Base-by-base conservation (phyloP, 495 filamentous ascomycete genomes). In the Rusavskia elegans region DNA sequence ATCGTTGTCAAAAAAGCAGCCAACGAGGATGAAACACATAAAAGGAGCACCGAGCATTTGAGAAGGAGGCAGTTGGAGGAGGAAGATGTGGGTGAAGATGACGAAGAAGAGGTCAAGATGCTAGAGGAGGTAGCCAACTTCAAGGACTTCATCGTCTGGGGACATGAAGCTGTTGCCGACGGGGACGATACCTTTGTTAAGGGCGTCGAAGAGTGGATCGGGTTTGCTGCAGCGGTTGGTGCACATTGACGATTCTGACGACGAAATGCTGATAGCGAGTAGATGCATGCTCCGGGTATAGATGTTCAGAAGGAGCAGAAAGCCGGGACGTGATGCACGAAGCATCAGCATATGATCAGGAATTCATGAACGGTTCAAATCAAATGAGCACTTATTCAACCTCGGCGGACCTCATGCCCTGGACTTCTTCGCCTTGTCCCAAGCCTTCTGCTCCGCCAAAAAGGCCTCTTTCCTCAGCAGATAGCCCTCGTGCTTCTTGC, bases 141-240 rank as follows among this genome's bases (percentile, higher is more conserved):
- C 63, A 78, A 89, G 14, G 74, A 85, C 20, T 61, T 95, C 41
- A 65, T 87, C 14, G 74, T 95, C 21, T 97, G 90, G 90, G 84
- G 75, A 0, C 92, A 96, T 66, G 84, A 88, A 53, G 72, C 75
- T 49, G 57, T 77, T 41, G 83, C 84, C 23, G 74, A 81, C 19
- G 71, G 79, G 10, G 84, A 85, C 56, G 83, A 86, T 62, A 61
- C 71, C 1, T 89, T 86, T 61, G 81, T 78, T 11, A 77, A 80
- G 27, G 73, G 74, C 0, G 69, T 93, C 54, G 79, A 84, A 62
- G 90, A 97, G 66, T 96, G 89, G 90, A 65, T 96, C 57, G 70
- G 66, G 1, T 79, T 94, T 64, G 81, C 89, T 21, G 81, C 82
- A 57, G 69, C 68, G 55, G 79, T 82, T 48, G 48, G 64, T 53